phyloP scores from a whole-genome alignment of 805 yeast species.

The Teunomyces pallodes region DNA sequence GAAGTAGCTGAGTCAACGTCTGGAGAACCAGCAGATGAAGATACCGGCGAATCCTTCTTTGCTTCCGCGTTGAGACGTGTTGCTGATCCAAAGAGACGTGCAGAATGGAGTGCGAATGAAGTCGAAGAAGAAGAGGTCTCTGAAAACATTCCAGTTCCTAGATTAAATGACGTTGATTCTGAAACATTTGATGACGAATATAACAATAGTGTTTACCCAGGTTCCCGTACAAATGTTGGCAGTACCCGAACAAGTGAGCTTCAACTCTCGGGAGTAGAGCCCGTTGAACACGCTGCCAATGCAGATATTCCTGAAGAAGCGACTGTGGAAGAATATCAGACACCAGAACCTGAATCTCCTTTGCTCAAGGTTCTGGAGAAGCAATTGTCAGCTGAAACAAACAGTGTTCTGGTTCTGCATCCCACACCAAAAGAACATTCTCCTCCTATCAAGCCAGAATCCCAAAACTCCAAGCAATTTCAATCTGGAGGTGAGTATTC shows the following conservation, averaged over 20 bases:
- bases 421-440: no score
- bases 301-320: not conserved
- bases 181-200: not conserved
- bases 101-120: not conserved
- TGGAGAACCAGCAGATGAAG: not conserved
- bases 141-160: constrained; percentile 5
- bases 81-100: not conserved
- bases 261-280: not conserved
- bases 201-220: not conserved
- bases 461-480: not conserved
- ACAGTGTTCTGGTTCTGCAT: no score
- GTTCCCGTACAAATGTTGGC: not conserved
- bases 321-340: not conserved
- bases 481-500: not conserved
- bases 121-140: not conserved
- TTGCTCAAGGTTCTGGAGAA: not conserved
- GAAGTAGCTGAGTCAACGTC: not conserved
- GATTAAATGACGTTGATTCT: not conserved
- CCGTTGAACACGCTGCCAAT: not conserved
- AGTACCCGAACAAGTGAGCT: not conserved
- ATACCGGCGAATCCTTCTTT: not conserved
- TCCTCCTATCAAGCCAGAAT: no score
- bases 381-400: no score
- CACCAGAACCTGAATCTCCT: not conserved
- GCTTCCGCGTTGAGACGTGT: constrained; percentile 2